These are phyloP conservation scores for Phalaenopsis equestris DNA, from an alignment of 106 monocot genomes.

Conservation along the genomic window DNA sequence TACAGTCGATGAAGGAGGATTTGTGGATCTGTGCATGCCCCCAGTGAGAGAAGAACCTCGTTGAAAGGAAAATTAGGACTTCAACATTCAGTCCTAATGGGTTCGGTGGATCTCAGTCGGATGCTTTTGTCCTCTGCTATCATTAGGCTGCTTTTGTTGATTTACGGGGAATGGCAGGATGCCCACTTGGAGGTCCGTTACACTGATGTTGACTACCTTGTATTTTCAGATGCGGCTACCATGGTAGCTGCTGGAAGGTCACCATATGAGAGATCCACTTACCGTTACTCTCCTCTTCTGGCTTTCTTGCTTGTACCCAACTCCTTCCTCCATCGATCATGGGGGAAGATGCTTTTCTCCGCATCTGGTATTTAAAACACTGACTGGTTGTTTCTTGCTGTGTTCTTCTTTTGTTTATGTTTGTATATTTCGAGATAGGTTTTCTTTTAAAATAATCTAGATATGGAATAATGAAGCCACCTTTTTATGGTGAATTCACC, in stretches of 20 bases:
- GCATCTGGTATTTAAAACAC: constrained; percentile 26
- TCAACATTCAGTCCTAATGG: neutral
- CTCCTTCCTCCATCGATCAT: constrained; percentile 34
- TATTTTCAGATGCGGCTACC: constrained; percentile 79
- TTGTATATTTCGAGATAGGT: no score
- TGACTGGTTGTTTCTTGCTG: neutral
- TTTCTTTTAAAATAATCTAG: no score
- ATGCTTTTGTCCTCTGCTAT: constrained; percentile 39
- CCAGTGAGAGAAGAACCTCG: neutral
- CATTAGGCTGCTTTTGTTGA: constrained; percentile 41
- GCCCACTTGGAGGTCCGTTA: constrained; percentile 77
- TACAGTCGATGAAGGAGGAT: no score
- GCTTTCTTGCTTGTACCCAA: constrained; percentile 56
- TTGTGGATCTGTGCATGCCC: neutral
- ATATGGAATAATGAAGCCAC: no score
- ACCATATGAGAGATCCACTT: constrained; percentile 72
- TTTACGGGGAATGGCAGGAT: constrained; percentile 85
- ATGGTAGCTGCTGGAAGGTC: constrained; percentile 44
- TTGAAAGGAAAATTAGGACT: neutral
- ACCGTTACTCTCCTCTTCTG: constrained; percentile 69
- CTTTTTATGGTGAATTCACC: no score
- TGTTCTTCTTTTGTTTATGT: neutral
- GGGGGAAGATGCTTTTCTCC: constrained; percentile 71
- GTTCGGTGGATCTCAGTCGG: constrained; percentile 16
- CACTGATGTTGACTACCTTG: constrained; percentile 87